Conservation (phyloP, 495 filamentous ascomycete genomes). For the Chlorociboria aeruginascens region DNA sequence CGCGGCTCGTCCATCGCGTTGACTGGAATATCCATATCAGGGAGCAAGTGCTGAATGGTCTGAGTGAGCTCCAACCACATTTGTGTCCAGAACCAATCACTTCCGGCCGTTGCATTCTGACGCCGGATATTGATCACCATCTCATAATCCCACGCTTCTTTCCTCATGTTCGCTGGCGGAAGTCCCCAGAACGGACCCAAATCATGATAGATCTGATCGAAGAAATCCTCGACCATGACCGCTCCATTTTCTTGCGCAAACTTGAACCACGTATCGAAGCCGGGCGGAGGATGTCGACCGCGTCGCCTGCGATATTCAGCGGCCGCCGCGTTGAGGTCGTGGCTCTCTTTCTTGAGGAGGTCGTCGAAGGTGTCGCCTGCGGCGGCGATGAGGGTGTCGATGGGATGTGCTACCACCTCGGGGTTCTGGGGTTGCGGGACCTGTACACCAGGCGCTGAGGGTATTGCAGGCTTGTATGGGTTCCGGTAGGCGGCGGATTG, state of each 20-base stretch:
- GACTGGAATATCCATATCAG: conserved; percentile 61
- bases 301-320: conserved; percentile 47
- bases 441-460: neutral
- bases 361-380: conserved; percentile 30
- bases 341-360: conserved; percentile 28
- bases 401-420: conserved; percentile 25
- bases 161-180: conserved; percentile 41
- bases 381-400: conserved; percentile 31
- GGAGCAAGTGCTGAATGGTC: conserved; percentile 45
- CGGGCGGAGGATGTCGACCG: conserved; percentile 62
- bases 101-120: conserved; percentile 39
- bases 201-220: conserved; percentile 61
- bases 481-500: neutral
- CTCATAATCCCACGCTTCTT: conserved; percentile 38
- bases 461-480: neutral
- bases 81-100: conserved; percentile 50
- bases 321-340: conserved; percentile 45
- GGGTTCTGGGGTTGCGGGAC: neutral
- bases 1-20: conserved; percentile 62
- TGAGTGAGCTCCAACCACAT: conserved; percentile 47
- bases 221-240: conserved; percentile 57
- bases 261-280: conserved; percentile 56
- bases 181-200: conserved; percentile 61
- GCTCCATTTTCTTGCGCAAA: conserved; percentile 49
- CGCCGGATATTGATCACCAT: conserved; percentile 48